A percentile compares a stretch with the other conserved stretches of the same genome.
These are phyloP conservation scores for Arachnomyces sp. DNA, from an alignment of 2,329 filamentous ascomycete genomes.

Conservation along the genomic window DNA sequence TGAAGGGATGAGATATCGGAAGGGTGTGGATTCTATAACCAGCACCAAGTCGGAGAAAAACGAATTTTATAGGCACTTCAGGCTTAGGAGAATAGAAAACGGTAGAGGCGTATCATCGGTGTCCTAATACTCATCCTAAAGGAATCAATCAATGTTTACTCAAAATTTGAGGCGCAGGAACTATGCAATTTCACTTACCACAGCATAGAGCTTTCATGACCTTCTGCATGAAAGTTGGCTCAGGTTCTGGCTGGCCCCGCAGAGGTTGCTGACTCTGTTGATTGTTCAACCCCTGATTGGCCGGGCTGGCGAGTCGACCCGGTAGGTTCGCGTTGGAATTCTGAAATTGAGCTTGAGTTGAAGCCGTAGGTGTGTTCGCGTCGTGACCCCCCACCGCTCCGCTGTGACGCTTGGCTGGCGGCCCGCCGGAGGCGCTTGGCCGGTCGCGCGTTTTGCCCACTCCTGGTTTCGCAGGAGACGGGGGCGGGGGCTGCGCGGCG, in stretches of 20 bases:
- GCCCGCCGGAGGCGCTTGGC: slow-evolving; percentile 69
- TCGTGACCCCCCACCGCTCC: slow-evolving; percentile 44
- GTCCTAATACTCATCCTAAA: slow-evolving; percentile 1
- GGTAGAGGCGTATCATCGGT: not conserved
- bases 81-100: not conserved
- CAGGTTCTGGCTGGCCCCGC: slow-evolving; percentile 53
- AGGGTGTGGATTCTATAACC: slow-evolving; percentile 1
- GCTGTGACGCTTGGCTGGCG: slow-evolving; percentile 69
- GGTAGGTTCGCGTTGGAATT: slow-evolving; percentile 86
- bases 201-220: slow-evolving; percentile 90
- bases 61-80: not conserved
- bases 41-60: not conserved
- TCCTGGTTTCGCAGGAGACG: slow-evolving; percentile 70
- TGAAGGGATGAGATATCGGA: slow-evolving; percentile 3
- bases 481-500: slow-evolving; percentile 82
- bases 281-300: slow-evolving; percentile 52
- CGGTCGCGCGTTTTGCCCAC: slow-evolving; percentile 64
- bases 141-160: not conserved
- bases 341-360: slow-evolving; percentile 93
- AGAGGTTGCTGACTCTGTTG: slow-evolving; percentile 45
- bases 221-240: slow-evolving; percentile 81
- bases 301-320: slow-evolving; percentile 49
- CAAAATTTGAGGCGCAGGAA: not conserved
- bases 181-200: slow-evolving; percentile 45
- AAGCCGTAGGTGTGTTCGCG: slow-evolving; percentile 75